Conservation (phyloP, 1,284 basidiomycete genomes). For the Phlebopus sp. region DNA sequence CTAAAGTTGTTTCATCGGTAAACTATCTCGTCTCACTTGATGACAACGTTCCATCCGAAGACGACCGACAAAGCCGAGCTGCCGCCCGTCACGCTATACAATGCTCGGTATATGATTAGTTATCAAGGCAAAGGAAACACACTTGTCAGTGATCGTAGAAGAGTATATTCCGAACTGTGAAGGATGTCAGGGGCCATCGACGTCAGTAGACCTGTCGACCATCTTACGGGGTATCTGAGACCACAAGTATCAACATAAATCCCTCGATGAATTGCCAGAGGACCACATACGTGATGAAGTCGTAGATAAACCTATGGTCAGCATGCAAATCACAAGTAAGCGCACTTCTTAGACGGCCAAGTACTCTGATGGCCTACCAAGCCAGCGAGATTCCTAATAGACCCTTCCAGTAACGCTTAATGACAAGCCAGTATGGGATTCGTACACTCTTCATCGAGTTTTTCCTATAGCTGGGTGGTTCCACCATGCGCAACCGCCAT, state of each 20-base stretch:
- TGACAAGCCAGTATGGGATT: constrained; percentile 77
- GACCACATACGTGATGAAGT: constrained; percentile 65
- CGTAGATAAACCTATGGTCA: constrained; percentile 73
- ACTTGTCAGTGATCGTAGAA: constrained; percentile 73
- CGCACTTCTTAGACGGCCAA: not conserved
- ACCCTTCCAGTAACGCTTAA: constrained; percentile 77
- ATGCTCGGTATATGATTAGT: not conserved
- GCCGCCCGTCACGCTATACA: constrained; percentile 55
- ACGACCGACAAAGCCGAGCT: constrained; percentile 50
- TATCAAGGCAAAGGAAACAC: constrained; percentile 9
- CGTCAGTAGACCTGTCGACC: not conserved
- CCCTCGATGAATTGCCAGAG: not conserved
- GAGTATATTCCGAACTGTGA: constrained; percentile 80
- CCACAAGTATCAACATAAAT: constrained; percentile 4
- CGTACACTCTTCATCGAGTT: constrained; percentile 73
- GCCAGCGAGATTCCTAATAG: constrained; percentile 68
- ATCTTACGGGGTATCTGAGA: constrained; percentile 55
- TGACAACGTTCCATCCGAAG: constrained; percentile 76
- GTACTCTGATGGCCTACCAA: constrained; percentile 46
- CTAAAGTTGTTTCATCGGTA: not conserved
- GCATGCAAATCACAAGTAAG: not conserved
- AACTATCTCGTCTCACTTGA: constrained; percentile 53
- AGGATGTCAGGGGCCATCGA: constrained; percentile 6
- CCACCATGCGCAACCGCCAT: constrained; percentile 86
- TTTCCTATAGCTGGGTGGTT: constrained; percentile 69